Percentiles rank a stretch among this genome's conserved stretches.
Conservation (phyloP, 2,329 filamentous ascomycete species). For the Arthrobotrys conoides region DNA sequence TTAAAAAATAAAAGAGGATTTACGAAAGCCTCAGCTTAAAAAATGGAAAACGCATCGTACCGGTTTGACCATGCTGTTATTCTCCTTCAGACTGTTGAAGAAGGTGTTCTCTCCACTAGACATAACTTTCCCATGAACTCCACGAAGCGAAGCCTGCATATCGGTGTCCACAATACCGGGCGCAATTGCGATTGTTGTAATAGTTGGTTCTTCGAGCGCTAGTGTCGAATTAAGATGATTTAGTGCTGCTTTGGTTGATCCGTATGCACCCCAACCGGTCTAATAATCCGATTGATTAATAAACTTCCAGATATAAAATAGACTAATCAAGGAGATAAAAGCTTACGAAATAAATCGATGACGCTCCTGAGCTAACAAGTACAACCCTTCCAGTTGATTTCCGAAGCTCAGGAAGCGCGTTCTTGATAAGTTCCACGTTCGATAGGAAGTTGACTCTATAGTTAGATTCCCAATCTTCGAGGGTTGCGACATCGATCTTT, state of each 20-base stretch:
- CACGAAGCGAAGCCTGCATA: constrained; percentile 88
- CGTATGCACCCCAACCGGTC: constrained; percentile 81
- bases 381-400: constrained; percentile 79
- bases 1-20: too few species aligned
- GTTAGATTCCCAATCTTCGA: constrained; percentile 80
- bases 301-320: background rate
- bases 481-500: constrained; percentile 76
- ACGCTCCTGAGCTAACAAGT: constrained; percentile 84
- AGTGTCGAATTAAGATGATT: constrained; percentile 84
- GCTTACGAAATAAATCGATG: constrained; percentile 75
- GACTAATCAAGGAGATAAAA: background rate
- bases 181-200: constrained; percentile 79
- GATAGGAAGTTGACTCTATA: constrained; percentile 93
- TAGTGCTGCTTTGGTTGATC: constrained; percentile 84
- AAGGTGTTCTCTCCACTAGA: constrained; percentile 72
- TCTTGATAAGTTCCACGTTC: constrained; percentile 82
- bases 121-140: constrained; percentile 77
- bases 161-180: constrained; percentile 81
- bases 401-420: constrained; percentile 79
- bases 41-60: constrained; percentile 15
- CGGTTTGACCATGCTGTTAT: constrained; percentile 75
- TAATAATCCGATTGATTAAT: background rate
- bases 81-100: constrained; percentile 79
- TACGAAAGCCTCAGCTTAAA: background rate
- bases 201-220: constrained; percentile 80